Conservation (phyloP, 139 green algal genomes). For the Haematococcus lacustris region DNA sequence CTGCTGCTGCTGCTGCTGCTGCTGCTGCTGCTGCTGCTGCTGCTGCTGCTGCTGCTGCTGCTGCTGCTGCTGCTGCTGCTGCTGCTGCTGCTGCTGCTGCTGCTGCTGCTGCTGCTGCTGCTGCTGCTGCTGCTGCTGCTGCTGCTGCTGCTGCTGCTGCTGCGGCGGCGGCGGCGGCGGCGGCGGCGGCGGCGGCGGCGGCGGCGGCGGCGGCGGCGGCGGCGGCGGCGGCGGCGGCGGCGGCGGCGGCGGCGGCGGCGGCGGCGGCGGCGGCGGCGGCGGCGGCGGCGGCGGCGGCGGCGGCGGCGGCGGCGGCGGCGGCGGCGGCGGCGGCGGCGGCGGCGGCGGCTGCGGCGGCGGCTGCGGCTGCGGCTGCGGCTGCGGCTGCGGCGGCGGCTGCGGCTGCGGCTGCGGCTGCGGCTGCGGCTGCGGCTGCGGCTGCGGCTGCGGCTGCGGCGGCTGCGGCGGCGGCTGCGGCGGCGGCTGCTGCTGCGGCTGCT, state of each 20-base stretch:
- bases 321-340: not conserved
- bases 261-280: slow-evolving; percentile 6
- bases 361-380: too few relatives aligned
- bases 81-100: slow-evolving; percentile 10
- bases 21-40: slow-evolving; percentile 10
- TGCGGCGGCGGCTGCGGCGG: too few relatives aligned
- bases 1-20: slow-evolving; percentile 11
- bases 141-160: too few relatives aligned
- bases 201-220: not conserved
- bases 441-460: too few relatives aligned
- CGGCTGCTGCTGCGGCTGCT: too few relatives aligned
- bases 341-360: too few relatives aligned
- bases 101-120: slow-evolving; percentile 11
- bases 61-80: slow-evolving; percentile 10
- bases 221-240: not conserved
- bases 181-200: not conserved
- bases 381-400: too few relatives aligned
- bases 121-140: slow-evolving; percentile 10
- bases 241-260: slow-evolving; percentile 7
- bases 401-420: too few relatives aligned
- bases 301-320: slow-evolving; percentile 4
- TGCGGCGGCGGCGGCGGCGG: too few relatives aligned
- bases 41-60: slow-evolving; percentile 10
- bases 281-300: slow-evolving; percentile 7
- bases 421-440: too few relatives aligned